A percentile compares a stretch with the other conserved stretches of the same genome.
These are phyloP conservation scores for Globisporangium heterothallicum DNA, from an alignment of 352 stramenopile genomes.

Conservation along the genomic window DNA sequence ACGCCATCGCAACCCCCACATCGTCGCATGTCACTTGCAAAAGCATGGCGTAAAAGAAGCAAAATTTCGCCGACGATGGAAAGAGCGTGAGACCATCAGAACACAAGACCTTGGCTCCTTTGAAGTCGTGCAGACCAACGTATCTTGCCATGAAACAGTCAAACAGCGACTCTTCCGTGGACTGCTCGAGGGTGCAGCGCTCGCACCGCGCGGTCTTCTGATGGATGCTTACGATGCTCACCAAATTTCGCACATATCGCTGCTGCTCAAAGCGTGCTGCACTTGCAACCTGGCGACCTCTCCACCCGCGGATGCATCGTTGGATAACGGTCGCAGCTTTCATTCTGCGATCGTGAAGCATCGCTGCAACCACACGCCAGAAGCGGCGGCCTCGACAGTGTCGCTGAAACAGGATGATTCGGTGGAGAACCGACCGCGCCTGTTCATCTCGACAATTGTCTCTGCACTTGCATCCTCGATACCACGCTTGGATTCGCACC, in stretches of 20 bases:
- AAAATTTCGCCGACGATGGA: slow-evolving; percentile 28
- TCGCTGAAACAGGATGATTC: slow-evolving; percentile 36
- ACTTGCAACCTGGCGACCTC: slow-evolving; percentile 21
- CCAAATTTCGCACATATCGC: slow-evolving; percentile 26
- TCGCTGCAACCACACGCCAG: slow-evolving; percentile 34
- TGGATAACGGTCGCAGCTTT: slow-evolving; percentile 30
- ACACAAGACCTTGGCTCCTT: slow-evolving; percentile 25
- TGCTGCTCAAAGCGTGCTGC: slow-evolving; percentile 34
- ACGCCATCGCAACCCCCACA: slow-evolving; percentile 27
- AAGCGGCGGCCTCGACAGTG: slow-evolving; percentile 35
- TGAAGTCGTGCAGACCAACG: slow-evolving; percentile 42
- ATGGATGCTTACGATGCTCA: slow-evolving; percentile 18
- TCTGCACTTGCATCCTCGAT: slow-evolving; percentile 26
- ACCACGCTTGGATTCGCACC: slow-evolving; percentile 39
- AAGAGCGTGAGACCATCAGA: slow-evolving; percentile 34
- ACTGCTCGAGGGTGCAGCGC: slow-evolving; percentile 21
- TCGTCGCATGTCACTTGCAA: slow-evolving; percentile 41
- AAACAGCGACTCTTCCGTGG: slow-evolving; percentile 37
- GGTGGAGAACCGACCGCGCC: slow-evolving; percentile 23
- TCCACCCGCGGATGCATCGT: slow-evolving; percentile 31
- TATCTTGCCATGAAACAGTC: slow-evolving; percentile 45
- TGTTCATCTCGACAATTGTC: slow-evolving; percentile 20
- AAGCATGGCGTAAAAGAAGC: slow-evolving; percentile 36
- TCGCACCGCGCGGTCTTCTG: slow-evolving; percentile 18
- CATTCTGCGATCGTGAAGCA: slow-evolving; percentile 25